Conservation (phyloP, 371 early-diverging fungal genomes). For the Mucor indicus region DNA sequence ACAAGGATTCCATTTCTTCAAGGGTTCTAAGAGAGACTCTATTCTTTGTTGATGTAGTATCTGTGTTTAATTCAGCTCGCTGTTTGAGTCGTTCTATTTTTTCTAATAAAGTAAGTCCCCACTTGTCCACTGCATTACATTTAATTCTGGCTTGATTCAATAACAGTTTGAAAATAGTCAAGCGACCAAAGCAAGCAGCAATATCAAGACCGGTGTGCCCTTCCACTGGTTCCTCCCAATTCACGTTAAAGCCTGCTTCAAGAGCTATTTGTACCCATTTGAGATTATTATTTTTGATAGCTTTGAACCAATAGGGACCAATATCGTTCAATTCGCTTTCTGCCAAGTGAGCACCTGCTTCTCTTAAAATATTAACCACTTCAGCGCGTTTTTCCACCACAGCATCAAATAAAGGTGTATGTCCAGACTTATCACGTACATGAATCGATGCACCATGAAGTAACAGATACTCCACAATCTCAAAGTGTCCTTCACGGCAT, state of each 20-base stretch:
- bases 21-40: not conserved
- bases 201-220: conserved; percentile 38
- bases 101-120: conserved; percentile 31
- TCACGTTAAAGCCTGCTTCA: conserved; percentile 40
- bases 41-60: not conserved
- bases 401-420: conserved; percentile 88
- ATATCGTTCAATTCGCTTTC: conserved; percentile 74
- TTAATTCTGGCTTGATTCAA: conserved; percentile 25
- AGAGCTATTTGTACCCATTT: conserved; percentile 34
- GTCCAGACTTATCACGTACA: conserved; percentile 83
- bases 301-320: conserved; percentile 43
- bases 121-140: conserved; percentile 22
- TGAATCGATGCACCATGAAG: conserved; percentile 91
- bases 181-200: conserved; percentile 33
- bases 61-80: not conserved
- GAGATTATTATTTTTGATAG: conserved; percentile 31
- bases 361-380: conserved; percentile 63
- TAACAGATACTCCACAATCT: conserved; percentile 73
- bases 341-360: conserved; percentile 90
- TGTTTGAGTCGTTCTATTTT: conserved; percentile 25
- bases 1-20: conserved; percentile 11
- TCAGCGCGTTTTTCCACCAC: conserved; percentile 58
- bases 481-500: conserved; percentile 70
- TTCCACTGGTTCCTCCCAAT: conserved; percentile 44
- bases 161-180: conserved; percentile 31